These are phyloP conservation scores for Cyberlindnera xylosilytica DNA, from an alignment of 805 yeast genomes.

Conservation along the genomic window DNA sequence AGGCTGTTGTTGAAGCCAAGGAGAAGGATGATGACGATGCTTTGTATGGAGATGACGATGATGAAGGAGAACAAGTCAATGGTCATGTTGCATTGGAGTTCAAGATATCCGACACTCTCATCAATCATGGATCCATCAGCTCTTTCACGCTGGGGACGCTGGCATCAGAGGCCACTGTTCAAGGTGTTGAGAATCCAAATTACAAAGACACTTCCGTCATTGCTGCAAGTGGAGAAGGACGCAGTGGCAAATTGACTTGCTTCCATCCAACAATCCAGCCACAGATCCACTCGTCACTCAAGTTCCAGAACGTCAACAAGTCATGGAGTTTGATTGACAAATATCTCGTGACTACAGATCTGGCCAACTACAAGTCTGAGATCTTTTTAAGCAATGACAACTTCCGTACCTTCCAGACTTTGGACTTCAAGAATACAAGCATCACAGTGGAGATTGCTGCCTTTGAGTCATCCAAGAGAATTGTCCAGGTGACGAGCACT, in stretches of 20 bases:
- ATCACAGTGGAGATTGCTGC: constrained; percentile 67
- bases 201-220: constrained; percentile 63
- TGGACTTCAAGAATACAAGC: constrained; percentile 60
- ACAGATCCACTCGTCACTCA: constrained; percentile 58
- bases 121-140: constrained; percentile 71
- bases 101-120: constrained; percentile 47
- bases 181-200: constrained; percentile 69
- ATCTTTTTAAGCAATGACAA: constrained; percentile 60
- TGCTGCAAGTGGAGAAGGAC: constrained; percentile 63
- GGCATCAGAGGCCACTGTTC: constrained; percentile 49
- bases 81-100: constrained; percentile 33
- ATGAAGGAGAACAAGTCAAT: constrained; percentile 37
- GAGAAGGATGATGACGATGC: neutral
- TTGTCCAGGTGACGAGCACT: constrained; percentile 72
- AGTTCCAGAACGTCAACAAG: constrained; percentile 67
- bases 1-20: constrained; percentile 1
- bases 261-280: constrained; percentile 72
- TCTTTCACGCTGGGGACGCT: constrained; percentile 63
- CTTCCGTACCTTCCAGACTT: constrained; percentile 57
- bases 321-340: constrained; percentile 70
- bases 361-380: constrained; percentile 59
- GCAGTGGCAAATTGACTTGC: constrained; percentile 53
- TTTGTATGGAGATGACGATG: constrained; percentile 43
- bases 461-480: constrained; percentile 48
- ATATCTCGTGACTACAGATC: constrained; percentile 71